Conservation (phyloP, 2,329 filamentous ascomycete species). For the Trichoderma cornu-damae region DNA sequence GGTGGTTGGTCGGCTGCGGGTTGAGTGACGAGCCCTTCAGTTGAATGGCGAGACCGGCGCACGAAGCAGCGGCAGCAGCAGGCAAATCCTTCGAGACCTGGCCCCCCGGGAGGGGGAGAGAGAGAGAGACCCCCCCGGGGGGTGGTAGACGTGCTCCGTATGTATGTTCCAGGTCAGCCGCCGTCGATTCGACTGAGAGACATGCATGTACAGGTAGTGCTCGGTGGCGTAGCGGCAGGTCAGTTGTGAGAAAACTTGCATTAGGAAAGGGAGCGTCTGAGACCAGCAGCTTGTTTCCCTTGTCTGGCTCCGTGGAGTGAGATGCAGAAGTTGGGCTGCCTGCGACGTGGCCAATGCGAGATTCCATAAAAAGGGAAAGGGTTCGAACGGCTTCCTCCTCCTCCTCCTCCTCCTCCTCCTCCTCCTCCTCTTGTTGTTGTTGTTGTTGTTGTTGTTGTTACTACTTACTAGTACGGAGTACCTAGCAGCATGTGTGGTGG, state of each 20-base stretch:
- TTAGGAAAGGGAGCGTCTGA: not conserved
- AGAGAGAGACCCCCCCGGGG: too few relatives aligned
- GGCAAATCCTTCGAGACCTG: constrained; percentile 7
- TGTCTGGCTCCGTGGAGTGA: not conserved
- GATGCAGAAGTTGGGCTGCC: not conserved
- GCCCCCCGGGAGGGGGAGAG: too few relatives aligned
- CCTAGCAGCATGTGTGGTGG: not conserved
- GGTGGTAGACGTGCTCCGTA: not conserved
- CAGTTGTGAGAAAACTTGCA: not conserved
- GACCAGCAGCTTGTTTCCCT: not conserved
- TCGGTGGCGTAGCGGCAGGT: not conserved
- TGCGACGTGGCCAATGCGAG: constrained; percentile 7
- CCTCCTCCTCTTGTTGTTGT: not conserved
- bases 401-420: not conserved
- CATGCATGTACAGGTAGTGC: not conserved
- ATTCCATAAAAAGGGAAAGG: constrained; percentile 2
- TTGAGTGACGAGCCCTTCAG: not conserved
- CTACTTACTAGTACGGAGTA: too few relatives aligned
- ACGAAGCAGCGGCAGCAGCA: not conserved
- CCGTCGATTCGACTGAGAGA: not conserved
- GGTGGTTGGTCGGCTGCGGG: constrained; percentile 4
- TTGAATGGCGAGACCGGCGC: not conserved
- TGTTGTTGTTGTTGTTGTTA: constrained; percentile 6
- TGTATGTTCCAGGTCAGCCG: constrained; percentile 7
- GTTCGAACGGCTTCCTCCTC: not conserved